Conservation (phyloP, 1,284 basidiomycete species). For the Coniophora puteana region DNA sequence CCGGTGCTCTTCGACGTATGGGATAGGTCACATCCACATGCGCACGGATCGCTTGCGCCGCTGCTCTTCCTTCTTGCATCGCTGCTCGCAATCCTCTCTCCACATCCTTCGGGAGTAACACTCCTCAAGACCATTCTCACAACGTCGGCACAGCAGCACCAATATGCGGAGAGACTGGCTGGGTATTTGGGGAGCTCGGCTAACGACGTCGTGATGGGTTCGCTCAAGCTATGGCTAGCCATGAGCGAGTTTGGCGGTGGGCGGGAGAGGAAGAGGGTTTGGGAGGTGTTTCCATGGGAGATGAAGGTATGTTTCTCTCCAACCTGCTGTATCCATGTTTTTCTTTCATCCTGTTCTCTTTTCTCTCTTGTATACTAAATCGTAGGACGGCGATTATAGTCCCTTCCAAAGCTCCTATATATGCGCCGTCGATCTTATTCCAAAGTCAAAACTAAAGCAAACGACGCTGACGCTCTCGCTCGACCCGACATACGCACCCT, state of each 20-base stretch:
- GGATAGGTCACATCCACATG: no score
- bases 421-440: no score
- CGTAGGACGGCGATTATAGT: conserved; percentile 42
- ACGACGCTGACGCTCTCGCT: conserved; percentile 35
- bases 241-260: conserved; percentile 64
- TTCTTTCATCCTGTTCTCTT: conserved; percentile 6
- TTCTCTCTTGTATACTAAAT: no score
- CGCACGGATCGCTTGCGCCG: no score
- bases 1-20: no score
- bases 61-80: no score
- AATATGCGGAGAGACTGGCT: no score
- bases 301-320: conserved; percentile 46
- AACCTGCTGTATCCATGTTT: neutral
- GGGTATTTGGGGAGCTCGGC: conserved; percentile 57
- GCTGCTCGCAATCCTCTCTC: no score
- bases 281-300: conserved; percentile 74
- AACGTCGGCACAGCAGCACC: no score
- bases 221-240: conserved; percentile 58
- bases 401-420: conserved; percentile 59
- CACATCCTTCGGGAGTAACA: no score
- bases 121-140: no score
- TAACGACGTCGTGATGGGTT: conserved; percentile 59
- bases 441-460: conserved; percentile 44
- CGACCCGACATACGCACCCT: conserved; percentile 66
- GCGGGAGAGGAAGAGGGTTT: conserved; percentile 52